Evolutionary conservation across 2,329 filamentous ascomycete genomes (phyloP), one percentile per base, ranked within the genome.

Genomic region (Trichoderma koningii): DNA sequence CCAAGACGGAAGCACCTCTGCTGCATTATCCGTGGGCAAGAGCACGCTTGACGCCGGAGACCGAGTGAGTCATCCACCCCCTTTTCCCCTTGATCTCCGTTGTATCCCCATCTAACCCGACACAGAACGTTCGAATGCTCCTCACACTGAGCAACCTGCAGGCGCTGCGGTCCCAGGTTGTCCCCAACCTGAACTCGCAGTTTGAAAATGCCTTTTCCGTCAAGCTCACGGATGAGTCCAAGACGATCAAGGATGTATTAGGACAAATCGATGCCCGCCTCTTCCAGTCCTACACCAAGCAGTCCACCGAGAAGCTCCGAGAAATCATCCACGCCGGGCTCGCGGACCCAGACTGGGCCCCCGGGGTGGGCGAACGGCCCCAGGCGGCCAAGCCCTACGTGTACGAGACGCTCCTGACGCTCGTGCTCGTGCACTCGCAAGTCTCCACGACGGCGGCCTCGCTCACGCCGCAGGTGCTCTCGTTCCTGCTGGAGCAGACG

Each of bases 131-230:
- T 56, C 92, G 95, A 68, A 94, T 97, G 84, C 89, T 99, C 48
- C 82, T 99, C 60, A 99, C 95, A 1, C 83, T 99, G 28, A 95
- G 91, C 74, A 99, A 99, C 75, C 87, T 99, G 66, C 89, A 94
- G 73, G 85, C 89, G 26, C 86, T 99, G 44, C 90, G 92, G 65
- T 84, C 87, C 26, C 88, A 95, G 68, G 86, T 94, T 38, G 91
- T 98, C 1, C 94, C 94, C 0, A 88, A 89, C 70, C 85, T 99
- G n/a, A 91, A 97, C 74, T 86, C 90, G 5, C 90, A 95, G 73
- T 99, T 98, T 73, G 95, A 99, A 75, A 93, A 91, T 56, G 87
- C 92, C 63, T 99, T 99, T 78, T 93, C 91, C 1, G 92, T 98
- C 68, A 96, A 96, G 73, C 85, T 99, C 66, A 96, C 93, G 1